phyloP scores from a whole-genome alignment of 2,329 filamentous ascomycete genomes.

The Zalaria obscura region DNA sequence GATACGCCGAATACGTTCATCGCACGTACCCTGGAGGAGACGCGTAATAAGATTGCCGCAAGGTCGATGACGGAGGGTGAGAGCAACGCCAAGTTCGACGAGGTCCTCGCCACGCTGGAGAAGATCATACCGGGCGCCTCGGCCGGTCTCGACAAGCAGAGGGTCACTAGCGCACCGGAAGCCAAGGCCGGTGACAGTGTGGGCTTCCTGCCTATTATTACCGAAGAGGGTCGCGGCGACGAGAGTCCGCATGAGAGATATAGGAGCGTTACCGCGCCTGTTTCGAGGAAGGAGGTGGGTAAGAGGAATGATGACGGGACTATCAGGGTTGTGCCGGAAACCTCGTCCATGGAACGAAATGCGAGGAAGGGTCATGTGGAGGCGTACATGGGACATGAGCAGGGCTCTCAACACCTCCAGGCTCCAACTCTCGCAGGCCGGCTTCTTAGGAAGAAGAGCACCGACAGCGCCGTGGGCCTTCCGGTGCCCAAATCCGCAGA shows the following conservation, averaged over 20 bases:
- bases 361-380: too few relatives aligned
- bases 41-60: slow-evolving; percentile 41
- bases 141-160: slow-evolving; percentile 15
- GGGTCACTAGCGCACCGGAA: slow-evolving; percentile 33
- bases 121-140: slow-evolving; percentile 16
- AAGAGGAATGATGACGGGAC: slow-evolving; percentile 26
- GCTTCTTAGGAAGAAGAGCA: slow-evolving; percentile 6
- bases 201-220: slow-evolving; percentile 34
- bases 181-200: slow-evolving; percentile 14
- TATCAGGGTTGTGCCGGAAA: slow-evolving; percentile 39
- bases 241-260: slow-evolving; percentile 20
- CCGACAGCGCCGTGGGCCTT: slow-evolving; percentile 9
- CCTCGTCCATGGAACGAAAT: slow-evolving; percentile 3
- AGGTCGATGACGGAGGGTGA: slow-evolving; percentile 32
- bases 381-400: neutral
- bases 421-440: slow-evolving; percentile 5
- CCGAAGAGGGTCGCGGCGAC: slow-evolving; percentile 32
- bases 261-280: slow-evolving; percentile 27
- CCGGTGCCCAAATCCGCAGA: slow-evolving; percentile 7
- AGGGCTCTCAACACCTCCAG: slow-evolving; percentile 4
- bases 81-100: slow-evolving; percentile 38
- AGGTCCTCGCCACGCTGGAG: slow-evolving; percentile 38
- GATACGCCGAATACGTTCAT: slow-evolving; percentile 38
- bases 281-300: slow-evolving; percentile 10
- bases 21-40: slow-evolving; percentile 42